A percentile compares a stretch with the other conserved stretches of the same genome.
phyloP scores from a whole-genome alignment of 2,329 filamentous ascomycete genomes.

The Diaporthe aspalathi region DNA sequence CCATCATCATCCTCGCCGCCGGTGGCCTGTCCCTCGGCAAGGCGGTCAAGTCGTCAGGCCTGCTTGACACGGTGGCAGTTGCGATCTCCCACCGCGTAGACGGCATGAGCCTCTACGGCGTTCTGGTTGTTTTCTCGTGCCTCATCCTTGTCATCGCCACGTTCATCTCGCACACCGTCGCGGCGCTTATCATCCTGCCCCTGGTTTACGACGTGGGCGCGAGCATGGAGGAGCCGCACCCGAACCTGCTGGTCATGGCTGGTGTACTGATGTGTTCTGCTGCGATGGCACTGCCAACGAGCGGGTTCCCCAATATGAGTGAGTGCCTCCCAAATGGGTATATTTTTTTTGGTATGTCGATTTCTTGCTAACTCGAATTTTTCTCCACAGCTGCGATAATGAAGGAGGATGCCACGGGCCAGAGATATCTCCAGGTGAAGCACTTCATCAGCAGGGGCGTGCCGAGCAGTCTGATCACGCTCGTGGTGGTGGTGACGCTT shows the following conservation, averaged over 20 bases:
- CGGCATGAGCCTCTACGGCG: conserved; percentile 84
- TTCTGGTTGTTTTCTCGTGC: conserved; percentile 85
- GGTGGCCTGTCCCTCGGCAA: conserved; percentile 93
- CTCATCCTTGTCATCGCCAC: conserved; percentile 94
- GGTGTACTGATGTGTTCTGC: conserved; percentile 96
- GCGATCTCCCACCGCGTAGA: conserved; percentile 80
- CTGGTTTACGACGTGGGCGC: conserved; percentile 88
- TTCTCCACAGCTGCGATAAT: conserved; percentile 84
- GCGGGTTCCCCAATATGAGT: conserved; percentile 99
- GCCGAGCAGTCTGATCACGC: conserved; percentile 84
- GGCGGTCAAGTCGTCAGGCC: conserved; percentile 90
- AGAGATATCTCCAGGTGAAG: conserved; percentile 89
- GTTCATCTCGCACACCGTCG: conserved; percentile 97
- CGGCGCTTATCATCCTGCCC: conserved; percentile 92
- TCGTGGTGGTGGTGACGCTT: conserved; percentile 84
- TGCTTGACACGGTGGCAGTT: conserved; percentile 87
- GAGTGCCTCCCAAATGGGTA: conserved; percentile 60
- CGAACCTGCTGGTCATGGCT: conserved; percentile 95
- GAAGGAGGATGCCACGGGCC: conserved; percentile 96
- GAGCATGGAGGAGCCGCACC: conserved; percentile 88
- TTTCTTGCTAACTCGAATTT: conserved; percentile 16
- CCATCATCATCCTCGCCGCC: conserved; percentile 97
- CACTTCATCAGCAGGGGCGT: conserved; percentile 97
- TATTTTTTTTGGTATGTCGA: not conserved
- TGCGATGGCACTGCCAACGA: conserved; percentile 96